A percentile compares a stretch with the other conserved stretches of the same genome.
phyloP scores from a whole-genome alignment of 2,329 filamentous ascomycete species.

The Colletotrichum sp. region DNA sequence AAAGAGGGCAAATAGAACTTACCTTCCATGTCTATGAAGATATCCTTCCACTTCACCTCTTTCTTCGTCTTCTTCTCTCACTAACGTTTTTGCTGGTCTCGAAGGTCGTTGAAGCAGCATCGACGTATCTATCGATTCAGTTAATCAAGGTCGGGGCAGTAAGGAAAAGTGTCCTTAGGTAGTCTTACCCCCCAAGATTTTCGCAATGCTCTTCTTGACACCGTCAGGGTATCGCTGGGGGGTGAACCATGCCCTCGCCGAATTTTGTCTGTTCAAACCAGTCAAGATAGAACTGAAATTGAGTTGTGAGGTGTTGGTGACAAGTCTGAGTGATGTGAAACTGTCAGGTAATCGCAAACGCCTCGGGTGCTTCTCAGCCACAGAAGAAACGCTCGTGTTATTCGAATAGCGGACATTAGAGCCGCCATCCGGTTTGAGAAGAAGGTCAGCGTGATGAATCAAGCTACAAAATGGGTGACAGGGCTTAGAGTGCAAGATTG shows the following conservation, averaged over 20 bases:
- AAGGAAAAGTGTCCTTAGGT: background rate
- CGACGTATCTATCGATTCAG: background rate
- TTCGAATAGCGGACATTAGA: background rate
- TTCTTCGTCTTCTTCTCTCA: background rate
- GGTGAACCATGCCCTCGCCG: background rate
- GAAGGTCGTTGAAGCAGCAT: background rate
- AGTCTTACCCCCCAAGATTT: background rate
- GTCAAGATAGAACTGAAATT: background rate
- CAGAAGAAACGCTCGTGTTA: background rate
- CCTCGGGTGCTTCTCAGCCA: background rate
- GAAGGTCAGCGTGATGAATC: background rate
- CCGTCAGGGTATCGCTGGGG: background rate
- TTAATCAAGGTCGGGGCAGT: background rate
- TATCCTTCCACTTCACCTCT: background rate
- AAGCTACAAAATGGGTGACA: background rate
- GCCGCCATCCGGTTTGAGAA: background rate
- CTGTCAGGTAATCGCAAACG: background rate
- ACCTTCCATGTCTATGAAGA: background rate
- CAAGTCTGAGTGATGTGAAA: background rate
- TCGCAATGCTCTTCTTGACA: background rate
- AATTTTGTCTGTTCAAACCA: background rate
- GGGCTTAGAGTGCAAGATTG: background rate
- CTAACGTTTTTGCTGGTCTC: background rate
- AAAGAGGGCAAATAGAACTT: background rate
- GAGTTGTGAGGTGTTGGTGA: background rate